Evolutionary conservation across 2,329 filamentous ascomycete genomes (phyloP).

Genomic region (Ophioceras dolichostomum): DNA sequence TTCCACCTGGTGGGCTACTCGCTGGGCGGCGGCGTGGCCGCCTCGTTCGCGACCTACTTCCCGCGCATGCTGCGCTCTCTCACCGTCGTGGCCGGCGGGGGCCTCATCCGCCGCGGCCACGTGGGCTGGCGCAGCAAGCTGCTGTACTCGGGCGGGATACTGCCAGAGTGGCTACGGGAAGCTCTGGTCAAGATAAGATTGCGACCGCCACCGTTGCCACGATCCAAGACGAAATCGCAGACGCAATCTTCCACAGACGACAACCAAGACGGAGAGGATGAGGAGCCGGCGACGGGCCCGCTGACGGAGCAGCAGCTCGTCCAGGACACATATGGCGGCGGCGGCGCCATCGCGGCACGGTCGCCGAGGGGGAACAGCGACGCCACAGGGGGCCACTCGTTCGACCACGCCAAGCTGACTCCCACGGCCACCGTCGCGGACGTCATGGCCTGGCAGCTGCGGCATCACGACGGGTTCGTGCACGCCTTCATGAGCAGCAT

Average conservation of each 20-base stretch:
- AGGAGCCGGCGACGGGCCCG: neutral
- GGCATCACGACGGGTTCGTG: conserved; percentile 54
- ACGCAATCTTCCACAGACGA: neutral
- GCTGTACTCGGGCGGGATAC: conserved; percentile 45
- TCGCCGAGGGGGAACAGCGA: conserved; percentile 19
- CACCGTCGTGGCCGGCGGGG: conserved; percentile 54
- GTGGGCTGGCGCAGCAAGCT: conserved; percentile 48
- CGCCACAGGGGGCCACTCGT: conserved; percentile 22
- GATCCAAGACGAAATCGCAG: conserved; percentile 3
- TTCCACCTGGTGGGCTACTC: conserved; percentile 73
- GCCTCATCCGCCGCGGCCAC: conserved; percentile 52
- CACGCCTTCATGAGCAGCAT: conserved; percentile 60
- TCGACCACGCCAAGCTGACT: conserved; percentile 32
- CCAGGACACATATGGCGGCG: neutral
- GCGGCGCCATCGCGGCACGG: conserved; percentile 4
- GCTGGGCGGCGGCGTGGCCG: conserved; percentile 62
- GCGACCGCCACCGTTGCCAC: conserved; percentile 24
- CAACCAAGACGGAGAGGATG: neutral
- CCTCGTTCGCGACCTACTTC: conserved; percentile 58
- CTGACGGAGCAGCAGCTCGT: conserved; percentile 8
- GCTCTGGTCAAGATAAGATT: conserved; percentile 38
- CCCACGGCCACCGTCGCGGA: conserved; percentile 46
- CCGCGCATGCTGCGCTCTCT: conserved; percentile 51
- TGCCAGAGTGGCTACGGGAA: conserved; percentile 48
- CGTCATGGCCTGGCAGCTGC: conserved; percentile 59